Base-by-base conservation (phyloP, 148 eudicot genomes). In the Pharnaceum exiguum region DNA sequence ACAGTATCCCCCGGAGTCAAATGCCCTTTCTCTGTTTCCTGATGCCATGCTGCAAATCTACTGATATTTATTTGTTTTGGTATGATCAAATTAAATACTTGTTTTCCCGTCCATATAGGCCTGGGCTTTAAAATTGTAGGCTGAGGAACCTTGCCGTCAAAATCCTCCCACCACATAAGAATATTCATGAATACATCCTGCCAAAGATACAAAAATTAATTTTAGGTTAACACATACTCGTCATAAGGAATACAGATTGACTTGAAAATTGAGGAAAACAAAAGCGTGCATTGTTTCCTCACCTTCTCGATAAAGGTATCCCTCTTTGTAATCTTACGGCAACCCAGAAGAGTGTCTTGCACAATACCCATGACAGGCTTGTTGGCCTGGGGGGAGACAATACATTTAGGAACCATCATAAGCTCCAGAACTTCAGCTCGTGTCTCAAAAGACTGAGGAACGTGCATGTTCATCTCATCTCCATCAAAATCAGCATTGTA, bases 101-200 rank as follows among this genome's bases (percentile, higher is more conserved):
- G 99, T 55, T 94, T 94, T 53, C 99, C 99, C 10, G 99, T 94
- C 99, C 99, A 94, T 44, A 94, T 85, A 57, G 99, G 99, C 75
- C 89, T 82, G 18, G 99, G 99, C 79, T 94, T 94, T 72, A 94
- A 69, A 67, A 94, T 94, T 10, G 90, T 79, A 19, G 99, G 99
- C 63, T 90, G 91, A 11, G 99, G 95, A 69, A 94, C 78, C 75
- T 84, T 89, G 32, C 95, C 96, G 77, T 89, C 99, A 55, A 94
- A 94, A 78, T 94, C 99, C 65, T 94, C 99, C 99, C 99, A 94
- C 99, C 99, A 94, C 99, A 94, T 89, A 55, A 94, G 76, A 43
- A 75, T 94, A 50, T 94, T 94, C 99, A 94, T 94, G 39, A 94
- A 94, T 23, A 94, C 99, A 75, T 94, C 99, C 99, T 94, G 75